These are phyloP conservation scores for Curvularia lunata DNA, from an alignment of 2,329 filamentous ascomycete genomes.

Conservation along the genomic window DNA sequence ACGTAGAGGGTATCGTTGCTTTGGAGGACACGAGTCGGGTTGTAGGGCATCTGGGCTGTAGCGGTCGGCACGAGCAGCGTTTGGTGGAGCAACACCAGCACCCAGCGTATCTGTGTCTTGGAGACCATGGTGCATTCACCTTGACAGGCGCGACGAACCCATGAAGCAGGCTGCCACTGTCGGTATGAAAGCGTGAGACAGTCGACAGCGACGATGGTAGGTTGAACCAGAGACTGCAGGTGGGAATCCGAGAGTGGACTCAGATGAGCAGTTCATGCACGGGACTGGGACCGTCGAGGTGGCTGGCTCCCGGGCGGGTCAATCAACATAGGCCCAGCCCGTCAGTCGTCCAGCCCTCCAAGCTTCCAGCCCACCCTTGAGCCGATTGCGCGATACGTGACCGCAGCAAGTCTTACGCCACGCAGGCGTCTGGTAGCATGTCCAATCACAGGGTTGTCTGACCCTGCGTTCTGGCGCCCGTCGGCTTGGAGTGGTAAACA, in stretches of 20 bases:
- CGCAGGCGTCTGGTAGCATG: slow-evolving; percentile 18
- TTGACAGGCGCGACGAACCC: slow-evolving; percentile 24
- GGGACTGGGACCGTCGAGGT: slow-evolving; percentile 31
- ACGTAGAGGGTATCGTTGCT: slow-evolving; percentile 69
- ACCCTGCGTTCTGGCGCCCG: neutral
- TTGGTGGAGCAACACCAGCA: neutral
- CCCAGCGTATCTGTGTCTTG: slow-evolving; percentile 5
- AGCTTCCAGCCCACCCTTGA: neutral
- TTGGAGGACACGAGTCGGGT: slow-evolving; percentile 74
- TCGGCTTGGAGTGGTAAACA: slow-evolving; percentile 11
- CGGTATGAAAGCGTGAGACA: neutral
- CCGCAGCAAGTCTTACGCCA: slow-evolving; percentile 18
- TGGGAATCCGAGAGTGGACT: slow-evolving; percentile 22
- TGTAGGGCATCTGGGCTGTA: slow-evolving; percentile 70
- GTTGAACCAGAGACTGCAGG: slow-evolving; percentile 19
- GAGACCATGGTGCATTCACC: slow-evolving; percentile 26
- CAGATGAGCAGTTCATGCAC: slow-evolving; percentile 46
- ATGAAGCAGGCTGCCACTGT: slow-evolving; percentile 23
- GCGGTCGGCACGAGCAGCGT: slow-evolving; percentile 9
- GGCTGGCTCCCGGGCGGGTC: slow-evolving; percentile 38
- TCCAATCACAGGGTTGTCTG: slow-evolving; percentile 17
- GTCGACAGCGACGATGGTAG: slow-evolving; percentile 15
- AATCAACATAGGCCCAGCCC: slow-evolving; percentile 44
- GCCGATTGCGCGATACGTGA: slow-evolving; percentile 30
- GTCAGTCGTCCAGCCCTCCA: slow-evolving; percentile 15